Base-by-base conservation (phyloP, 108 stramenopile genomes). In the Schizochytrium sp. region DNA sequence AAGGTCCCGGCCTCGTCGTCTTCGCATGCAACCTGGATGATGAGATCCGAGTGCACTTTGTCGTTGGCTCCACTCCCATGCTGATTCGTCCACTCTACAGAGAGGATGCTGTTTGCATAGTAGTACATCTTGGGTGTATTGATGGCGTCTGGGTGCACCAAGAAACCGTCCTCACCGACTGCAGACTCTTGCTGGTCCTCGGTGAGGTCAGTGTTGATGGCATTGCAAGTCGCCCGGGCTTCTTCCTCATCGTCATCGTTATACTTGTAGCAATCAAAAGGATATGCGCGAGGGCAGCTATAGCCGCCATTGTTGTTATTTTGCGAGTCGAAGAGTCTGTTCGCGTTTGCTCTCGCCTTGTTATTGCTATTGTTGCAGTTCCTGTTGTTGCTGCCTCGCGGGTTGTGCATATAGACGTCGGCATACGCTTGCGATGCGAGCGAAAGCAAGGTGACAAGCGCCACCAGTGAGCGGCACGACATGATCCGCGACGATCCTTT, bases 221-320 rank as follows among this genome's bases (percentile, higher is more conserved):
- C 76, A 23, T 83, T 83, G 51, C 76, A 83, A 12, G 45, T 23
- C 48, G 6, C 76, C 10, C 76, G 45, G 16, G n/a, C 48, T 8
- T 12, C 41, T 12, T 21, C 51, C 16, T 83, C 51, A 23, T 21
- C 51, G 51, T 83, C 51, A 23, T 83, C 76, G 19, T 14, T 25
- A 23, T 83, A 34, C 45, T n/a, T 83, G 51, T 83, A 83, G 76
- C 76, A 83, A 45, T 83, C 76, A 4, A 83, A 83, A 8, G 76
- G 76, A 45, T 83, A 83, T 28, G 76, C 91, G 2, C 91, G 69
- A 4, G 87, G 91, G 89, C 92, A 93, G 21, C 90, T 88, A 47
- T 93, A 93, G 25, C 92, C 92, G 5, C 92, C 92, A 5, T 44
- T 44, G 60, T 59, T 88, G 59, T 93, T 93, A 76, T 93, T 93